These are phyloP conservation scores for Gossypium davidsonii DNA, from an alignment of 441 rosid species.

Conservation along the genomic window DNA sequence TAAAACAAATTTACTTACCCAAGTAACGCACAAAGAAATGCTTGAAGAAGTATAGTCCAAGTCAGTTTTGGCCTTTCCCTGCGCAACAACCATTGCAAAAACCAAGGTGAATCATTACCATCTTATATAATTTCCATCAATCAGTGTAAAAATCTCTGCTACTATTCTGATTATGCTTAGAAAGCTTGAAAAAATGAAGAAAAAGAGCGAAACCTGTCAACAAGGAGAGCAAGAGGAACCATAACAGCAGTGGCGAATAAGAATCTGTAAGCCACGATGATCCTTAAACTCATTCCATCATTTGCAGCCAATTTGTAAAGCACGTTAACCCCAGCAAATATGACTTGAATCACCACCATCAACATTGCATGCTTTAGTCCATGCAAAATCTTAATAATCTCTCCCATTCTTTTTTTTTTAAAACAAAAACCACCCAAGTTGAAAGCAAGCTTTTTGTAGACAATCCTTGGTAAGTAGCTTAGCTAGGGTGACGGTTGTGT, in stretches of 20 bases:
- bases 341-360: conserved; percentile 28
- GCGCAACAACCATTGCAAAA: not conserved
- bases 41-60: conserved; percentile 21
- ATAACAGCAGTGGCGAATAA: conserved; percentile 26
- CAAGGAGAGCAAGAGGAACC: conserved; percentile 26
- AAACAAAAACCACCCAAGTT: not conserved
- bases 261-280: conserved; percentile 27
- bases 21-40: conserved; percentile 28
- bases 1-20: conserved; percentile 21
- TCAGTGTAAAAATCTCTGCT: no score
- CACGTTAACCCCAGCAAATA: conserved; percentile 22
- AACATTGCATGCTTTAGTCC: conserved; percentile 22
- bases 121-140: no score
- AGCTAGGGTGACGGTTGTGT: not conserved
- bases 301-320: conserved; percentile 23
- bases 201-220: conserved; percentile 14
- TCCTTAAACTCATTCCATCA: conserved; percentile 24
- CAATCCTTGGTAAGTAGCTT: not conserved
- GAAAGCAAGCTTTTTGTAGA: not conserved
- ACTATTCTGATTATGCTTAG: not conserved
- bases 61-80: conserved; percentile 28
- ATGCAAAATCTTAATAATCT: not conserved
- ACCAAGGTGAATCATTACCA: not conserved
- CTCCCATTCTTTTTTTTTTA: not conserved
- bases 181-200: not conserved